A percentile compares a stretch with the other conserved stretches of the same genome.
phyloP scores from a whole-genome alignment of 2,329 filamentous ascomycete species.

The Phoma sp. region DNA sequence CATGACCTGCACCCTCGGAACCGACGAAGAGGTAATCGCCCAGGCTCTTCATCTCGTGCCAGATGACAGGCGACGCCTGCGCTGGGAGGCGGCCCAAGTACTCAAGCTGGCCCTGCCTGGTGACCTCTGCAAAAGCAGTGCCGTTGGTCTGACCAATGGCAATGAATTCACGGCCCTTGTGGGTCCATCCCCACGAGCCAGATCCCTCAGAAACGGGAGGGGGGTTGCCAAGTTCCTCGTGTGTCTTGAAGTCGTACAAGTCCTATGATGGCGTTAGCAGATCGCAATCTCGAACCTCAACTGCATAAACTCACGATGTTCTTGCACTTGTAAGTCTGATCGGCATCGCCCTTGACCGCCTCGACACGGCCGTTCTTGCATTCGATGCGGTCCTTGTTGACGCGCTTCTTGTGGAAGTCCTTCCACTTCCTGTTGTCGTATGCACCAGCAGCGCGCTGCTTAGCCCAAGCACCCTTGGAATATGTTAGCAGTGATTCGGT shows the following conservation, averaged over 20 bases:
- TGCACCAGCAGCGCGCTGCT: slow-evolving; percentile 39
- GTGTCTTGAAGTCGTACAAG: slow-evolving; percentile 64
- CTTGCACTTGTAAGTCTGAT: slow-evolving; percentile 53
- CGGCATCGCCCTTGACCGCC: slow-evolving; percentile 47
- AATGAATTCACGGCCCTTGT: slow-evolving; percentile 62
- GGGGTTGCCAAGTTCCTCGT: slow-evolving; percentile 60
- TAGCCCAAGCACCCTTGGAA: slow-evolving; percentile 39
- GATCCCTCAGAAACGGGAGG: slow-evolving; percentile 48
- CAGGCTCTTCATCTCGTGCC: slow-evolving; percentile 61
- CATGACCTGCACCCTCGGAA: slow-evolving; percentile 54
- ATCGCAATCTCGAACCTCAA: not conserved
- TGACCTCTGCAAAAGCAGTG: slow-evolving; percentile 62
- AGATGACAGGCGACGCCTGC: slow-evolving; percentile 54
- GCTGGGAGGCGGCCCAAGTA: slow-evolving; percentile 63
- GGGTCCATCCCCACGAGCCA: slow-evolving; percentile 62
- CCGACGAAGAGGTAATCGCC: slow-evolving; percentile 53
- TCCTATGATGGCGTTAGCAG: slow-evolving; percentile 44
- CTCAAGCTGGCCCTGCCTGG: slow-evolving; percentile 56
- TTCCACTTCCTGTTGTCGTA: slow-evolving; percentile 44
- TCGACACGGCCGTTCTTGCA: slow-evolving; percentile 47
- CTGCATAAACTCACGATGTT: slow-evolving; percentile 54
- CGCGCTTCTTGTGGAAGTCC: slow-evolving; percentile 39
- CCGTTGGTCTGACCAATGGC: slow-evolving; percentile 64
- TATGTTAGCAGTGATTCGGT: slow-evolving; percentile 19
- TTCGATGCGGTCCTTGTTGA: slow-evolving; percentile 37